phyloP scores from a whole-genome alignment of 768 basidiomycete genomes.

The Rossbeevera mucosa region DNA sequence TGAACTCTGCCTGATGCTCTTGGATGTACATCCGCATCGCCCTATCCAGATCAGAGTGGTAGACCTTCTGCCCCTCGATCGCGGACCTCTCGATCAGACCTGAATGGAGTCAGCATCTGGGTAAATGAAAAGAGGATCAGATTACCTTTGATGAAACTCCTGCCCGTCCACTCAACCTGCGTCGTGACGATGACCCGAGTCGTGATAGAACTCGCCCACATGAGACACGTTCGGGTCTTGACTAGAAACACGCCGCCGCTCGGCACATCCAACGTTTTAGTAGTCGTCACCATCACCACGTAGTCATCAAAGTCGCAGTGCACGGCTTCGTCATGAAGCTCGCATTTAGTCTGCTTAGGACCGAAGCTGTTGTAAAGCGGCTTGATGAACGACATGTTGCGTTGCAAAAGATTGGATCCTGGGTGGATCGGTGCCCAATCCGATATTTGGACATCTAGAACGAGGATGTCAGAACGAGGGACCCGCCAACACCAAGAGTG shows the following conservation, averaged over 20 bases:
- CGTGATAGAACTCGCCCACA: constrained; percentile 80
- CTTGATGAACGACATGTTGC: constrained; percentile 97
- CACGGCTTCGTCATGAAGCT: constrained; percentile 82
- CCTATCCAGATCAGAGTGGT: constrained; percentile 77
- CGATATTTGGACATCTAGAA: constrained; percentile 88
- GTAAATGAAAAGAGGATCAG: not conserved
- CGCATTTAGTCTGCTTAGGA: constrained; percentile 93
- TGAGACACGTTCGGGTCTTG: constrained; percentile 92
- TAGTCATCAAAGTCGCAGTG: constrained; percentile 82
- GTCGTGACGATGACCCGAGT: constrained; percentile 84
- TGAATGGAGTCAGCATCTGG: constrained; percentile 27
- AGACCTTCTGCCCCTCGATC: constrained; percentile 87
- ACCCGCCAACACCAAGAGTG: not conserved
- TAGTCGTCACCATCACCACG: constrained; percentile 80
- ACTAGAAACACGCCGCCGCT: constrained; percentile 90
- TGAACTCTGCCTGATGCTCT: constrained; percentile 85
- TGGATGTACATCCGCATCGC: constrained; percentile 87
- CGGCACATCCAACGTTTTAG: constrained; percentile 90
- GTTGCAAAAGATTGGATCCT: constrained; percentile 64
- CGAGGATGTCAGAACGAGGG: not conserved
- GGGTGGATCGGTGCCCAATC: constrained; percentile 79
- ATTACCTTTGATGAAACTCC: constrained; percentile 92
- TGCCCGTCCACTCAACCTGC: constrained; percentile 92
- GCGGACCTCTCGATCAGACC: constrained; percentile 91
- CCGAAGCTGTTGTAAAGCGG: constrained; percentile 84